phyloP scores from a whole-genome alignment of 495 filamentous ascomycete genomes.

The Neurospora tetraspora region DNA sequence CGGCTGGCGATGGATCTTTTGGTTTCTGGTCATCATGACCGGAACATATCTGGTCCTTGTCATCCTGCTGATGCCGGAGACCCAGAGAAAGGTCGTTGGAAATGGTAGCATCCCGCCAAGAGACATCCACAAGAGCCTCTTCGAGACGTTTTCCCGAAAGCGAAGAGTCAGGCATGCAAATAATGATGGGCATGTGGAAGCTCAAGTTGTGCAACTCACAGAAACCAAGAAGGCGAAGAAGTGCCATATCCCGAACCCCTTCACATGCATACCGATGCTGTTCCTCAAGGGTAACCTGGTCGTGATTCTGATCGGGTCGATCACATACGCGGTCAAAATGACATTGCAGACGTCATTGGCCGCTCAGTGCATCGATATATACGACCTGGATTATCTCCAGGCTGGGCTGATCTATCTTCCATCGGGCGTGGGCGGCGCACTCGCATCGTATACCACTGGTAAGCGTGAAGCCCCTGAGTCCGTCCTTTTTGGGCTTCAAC shows the following conservation, averaged over 20 bases:
- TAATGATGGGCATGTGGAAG: not conserved
- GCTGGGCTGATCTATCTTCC: not conserved
- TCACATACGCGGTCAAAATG: slow-evolving; percentile 10
- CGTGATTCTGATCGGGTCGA: not conserved
- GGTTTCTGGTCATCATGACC: slow-evolving; percentile 41
- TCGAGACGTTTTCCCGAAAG: not conserved
- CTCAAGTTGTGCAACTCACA: not conserved
- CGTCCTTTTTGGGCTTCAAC: not conserved
- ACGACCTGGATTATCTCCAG: not conserved
- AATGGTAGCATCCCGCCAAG: slow-evolving; percentile 30
- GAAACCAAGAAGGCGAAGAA: not conserved
- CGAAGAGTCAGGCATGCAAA: not conserved
- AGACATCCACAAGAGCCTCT: not conserved
- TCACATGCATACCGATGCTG: not conserved
- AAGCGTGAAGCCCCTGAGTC: not conserved
- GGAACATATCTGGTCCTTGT: slow-evolving; percentile 23
- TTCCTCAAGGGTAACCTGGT: not conserved
- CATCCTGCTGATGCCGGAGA: slow-evolving; percentile 40
- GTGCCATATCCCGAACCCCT: not conserved
- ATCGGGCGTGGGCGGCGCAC: not conserved
- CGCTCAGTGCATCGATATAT: not conserved
- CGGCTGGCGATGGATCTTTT: slow-evolving; percentile 51
- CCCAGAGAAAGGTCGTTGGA: slow-evolving; percentile 45
- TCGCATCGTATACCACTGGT: not conserved
- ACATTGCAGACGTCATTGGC: not conserved